A percentile compares a stretch with the other conserved stretches of the same genome.
phyloP scores from a whole-genome alignment of 129 eudicot species.

The Rutidosis leptorrhynchoides region DNA sequence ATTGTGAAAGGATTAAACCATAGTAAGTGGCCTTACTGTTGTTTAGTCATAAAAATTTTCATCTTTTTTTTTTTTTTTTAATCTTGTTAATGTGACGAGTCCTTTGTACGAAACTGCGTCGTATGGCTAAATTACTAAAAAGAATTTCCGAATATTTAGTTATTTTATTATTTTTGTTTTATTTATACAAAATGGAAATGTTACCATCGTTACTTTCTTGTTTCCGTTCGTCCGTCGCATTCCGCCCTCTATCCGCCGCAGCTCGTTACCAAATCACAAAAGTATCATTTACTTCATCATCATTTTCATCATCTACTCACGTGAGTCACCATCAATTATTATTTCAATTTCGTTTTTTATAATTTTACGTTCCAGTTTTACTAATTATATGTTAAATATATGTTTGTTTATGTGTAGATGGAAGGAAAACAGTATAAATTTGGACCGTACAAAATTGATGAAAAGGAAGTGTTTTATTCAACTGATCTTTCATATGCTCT shows the following conservation, averaged over 20 bases:
- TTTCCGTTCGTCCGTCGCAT: constrained; percentile 21
- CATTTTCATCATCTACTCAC: constrained; percentile 23
- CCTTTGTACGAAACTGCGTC: too few species aligned
- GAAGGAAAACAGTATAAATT: constrained; percentile 45
- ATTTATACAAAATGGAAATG: constrained; percentile 12
- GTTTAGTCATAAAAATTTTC: too few species aligned
- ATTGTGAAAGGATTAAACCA: too few species aligned
- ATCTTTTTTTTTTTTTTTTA: too few species aligned
- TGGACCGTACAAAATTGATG: constrained; percentile 70
- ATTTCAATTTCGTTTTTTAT: not conserved
- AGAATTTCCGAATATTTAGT: not conserved
- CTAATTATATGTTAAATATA: not conserved
- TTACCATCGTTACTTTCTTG: constrained; percentile 18
- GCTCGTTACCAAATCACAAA: constrained; percentile 26
- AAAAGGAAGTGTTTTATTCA: constrained; percentile 72
- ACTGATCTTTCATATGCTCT: constrained; percentile 81
- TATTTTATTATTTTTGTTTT: too few species aligned
- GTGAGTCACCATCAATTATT: constrained; percentile 4
- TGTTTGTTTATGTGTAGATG: constrained; percentile 43
- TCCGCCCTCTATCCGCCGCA: constrained; percentile 29
- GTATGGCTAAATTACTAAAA: not conserved
- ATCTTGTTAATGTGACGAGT: too few species aligned
- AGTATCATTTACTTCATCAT: constrained; percentile 14
- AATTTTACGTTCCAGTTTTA: not conserved
- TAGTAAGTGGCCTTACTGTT: too few species aligned